phyloP scores from a whole-genome alignment of 495 filamentous ascomycete genomes.

The Hypoxylon fuscum region DNA sequence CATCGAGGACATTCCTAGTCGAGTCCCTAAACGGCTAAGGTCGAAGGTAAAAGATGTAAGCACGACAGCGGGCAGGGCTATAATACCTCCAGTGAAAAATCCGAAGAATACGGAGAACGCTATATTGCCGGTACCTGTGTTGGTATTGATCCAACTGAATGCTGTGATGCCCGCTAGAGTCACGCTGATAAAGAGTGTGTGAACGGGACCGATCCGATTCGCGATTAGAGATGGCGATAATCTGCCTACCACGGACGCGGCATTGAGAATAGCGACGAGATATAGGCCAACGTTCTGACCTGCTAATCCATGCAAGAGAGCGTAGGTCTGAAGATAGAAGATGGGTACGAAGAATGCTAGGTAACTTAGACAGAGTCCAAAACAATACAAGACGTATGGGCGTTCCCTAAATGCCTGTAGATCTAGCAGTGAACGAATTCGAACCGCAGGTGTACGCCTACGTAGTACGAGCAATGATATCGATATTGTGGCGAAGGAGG shows the following conservation, averaged over 20 bases:
- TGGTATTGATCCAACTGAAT: slow-evolving; percentile 50
- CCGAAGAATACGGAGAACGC: slow-evolving; percentile 54
- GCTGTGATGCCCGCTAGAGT: slow-evolving; percentile 43
- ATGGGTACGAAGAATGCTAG: slow-evolving; percentile 73
- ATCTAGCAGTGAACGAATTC: slow-evolving; percentile 46
- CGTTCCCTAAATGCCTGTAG: slow-evolving; percentile 53
- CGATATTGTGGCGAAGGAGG: slow-evolving; percentile 60
- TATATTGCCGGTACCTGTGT: slow-evolving; percentile 47
- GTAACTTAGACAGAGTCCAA: slow-evolving; percentile 68
- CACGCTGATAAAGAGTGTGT: slow-evolving; percentile 44
- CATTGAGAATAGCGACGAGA: slow-evolving; percentile 58
- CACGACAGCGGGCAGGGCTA: slow-evolving; percentile 69
- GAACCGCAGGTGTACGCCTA: slow-evolving; percentile 47
- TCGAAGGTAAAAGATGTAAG: slow-evolving; percentile 68
- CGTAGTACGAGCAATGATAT: slow-evolving; percentile 59
- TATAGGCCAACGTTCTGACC: slow-evolving; percentile 50
- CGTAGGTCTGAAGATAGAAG: slow-evolving; percentile 68
- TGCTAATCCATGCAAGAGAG: slow-evolving; percentile 60
- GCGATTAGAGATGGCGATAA: slow-evolving; percentile 54
- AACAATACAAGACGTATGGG: slow-evolving; percentile 54
- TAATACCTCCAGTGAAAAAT: slow-evolving; percentile 68
- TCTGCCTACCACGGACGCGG: slow-evolving; percentile 56
- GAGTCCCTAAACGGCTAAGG: slow-evolving; percentile 67
- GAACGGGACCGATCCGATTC: slow-evolving; percentile 49
- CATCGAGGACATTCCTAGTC: slow-evolving; percentile 73